Conservation (phyloP, 2,329 filamentous ascomycete genomes). For the Pseudocercospora macadamiae region DNA sequence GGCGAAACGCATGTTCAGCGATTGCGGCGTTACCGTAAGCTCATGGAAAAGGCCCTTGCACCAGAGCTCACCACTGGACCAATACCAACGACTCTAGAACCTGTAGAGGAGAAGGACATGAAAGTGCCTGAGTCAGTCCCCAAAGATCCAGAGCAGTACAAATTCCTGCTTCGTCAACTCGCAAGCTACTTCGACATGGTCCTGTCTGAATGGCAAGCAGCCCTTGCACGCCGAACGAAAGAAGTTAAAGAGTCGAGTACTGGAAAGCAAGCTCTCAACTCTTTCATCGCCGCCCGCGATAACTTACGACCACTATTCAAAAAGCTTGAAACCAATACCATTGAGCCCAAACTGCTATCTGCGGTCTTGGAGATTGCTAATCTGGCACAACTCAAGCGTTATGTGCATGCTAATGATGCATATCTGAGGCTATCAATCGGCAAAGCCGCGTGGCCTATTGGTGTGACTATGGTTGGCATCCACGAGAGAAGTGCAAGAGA, state of each 20-base stretch:
- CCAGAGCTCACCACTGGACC: constrained; percentile 67
- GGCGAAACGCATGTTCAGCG: constrained; percentile 75
- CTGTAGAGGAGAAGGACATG: constrained; percentile 86
- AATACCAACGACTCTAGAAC: constrained; percentile 80
- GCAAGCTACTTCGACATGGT: constrained; percentile 97
- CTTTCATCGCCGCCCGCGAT: constrained; percentile 84
- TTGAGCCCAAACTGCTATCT: constrained; percentile 71
- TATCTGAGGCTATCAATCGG: constrained; percentile 86
- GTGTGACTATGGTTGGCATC: constrained; percentile 99
- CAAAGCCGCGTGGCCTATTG: constrained; percentile 84
- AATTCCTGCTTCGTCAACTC: constrained; percentile 81
- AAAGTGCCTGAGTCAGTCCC: constrained; percentile 69
- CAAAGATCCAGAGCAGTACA: constrained; percentile 65
- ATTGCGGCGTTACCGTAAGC: constrained; percentile 70
- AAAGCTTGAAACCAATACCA: constrained; percentile 80
- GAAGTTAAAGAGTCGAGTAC: constrained; percentile 71
- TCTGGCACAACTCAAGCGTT: constrained; percentile 84
- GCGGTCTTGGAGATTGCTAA: constrained; percentile 90
- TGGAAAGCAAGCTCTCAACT: constrained; percentile 78
- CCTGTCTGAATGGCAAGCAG: constrained; percentile 81
- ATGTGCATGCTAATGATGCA: constrained; percentile 95
- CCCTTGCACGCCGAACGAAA: constrained; percentile 64
- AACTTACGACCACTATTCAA: constrained; percentile 90
- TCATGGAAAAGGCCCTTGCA: constrained; percentile 51
- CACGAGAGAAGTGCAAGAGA: constrained; percentile 95